Base-by-base conservation (phyloP, 2,329 filamentous ascomycete species). In the Botrytis hyacinthi region DNA sequence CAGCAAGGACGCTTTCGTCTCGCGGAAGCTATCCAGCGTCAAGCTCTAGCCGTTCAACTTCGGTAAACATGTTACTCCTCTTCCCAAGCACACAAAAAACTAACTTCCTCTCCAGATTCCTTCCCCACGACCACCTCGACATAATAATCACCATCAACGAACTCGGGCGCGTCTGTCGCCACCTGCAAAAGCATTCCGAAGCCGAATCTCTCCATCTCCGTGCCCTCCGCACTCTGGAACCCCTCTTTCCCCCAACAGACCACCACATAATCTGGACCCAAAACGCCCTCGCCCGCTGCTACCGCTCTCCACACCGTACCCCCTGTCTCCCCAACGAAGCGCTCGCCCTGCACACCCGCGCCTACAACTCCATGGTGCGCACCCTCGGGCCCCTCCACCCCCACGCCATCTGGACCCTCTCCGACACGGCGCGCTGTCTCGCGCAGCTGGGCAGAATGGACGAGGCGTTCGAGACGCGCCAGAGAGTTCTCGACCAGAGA, bases 131-230 rank as follows among this genome's bases (percentile, higher is more conserved):
- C 12, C 71, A 72, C 18, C 62, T 72, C 29, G 71, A 72, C 26
- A 72, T 72, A 68, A 72, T 68, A 5, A 68, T 72, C 29, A 72
- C 71, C 29, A 72, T 69, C 42, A 72, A 72, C 51, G 71, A 72
- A 69, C 71, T 72, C 48, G 71, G 71, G 5, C 71, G 71, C 37
- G 71, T 72, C 32, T 69, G 71, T 7, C 51, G 71, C 2, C 71
- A 72, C 40, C 71, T 69, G 0, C 62, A 72, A 48, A 72, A 72
- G 22, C 32, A 72, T n/a, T 26, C 29, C 40, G 63, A 72, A 72
- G 71, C 71, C 2, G 71, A 72, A 44, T 59, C 62, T 22, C 71
- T 72, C 0, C 71, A 72, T 7, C 71, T 37, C 18, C 71, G 63
- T 51, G 71, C 71, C 4, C 51, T 72, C 10, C 29, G 40, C 3